Percentiles rank a stretch among this genome's conserved stretches.
These are phyloP conservation scores for Metschnikowia borealis DNA, from an alignment of 805 yeast genomes.

Conservation along the genomic window DNA sequence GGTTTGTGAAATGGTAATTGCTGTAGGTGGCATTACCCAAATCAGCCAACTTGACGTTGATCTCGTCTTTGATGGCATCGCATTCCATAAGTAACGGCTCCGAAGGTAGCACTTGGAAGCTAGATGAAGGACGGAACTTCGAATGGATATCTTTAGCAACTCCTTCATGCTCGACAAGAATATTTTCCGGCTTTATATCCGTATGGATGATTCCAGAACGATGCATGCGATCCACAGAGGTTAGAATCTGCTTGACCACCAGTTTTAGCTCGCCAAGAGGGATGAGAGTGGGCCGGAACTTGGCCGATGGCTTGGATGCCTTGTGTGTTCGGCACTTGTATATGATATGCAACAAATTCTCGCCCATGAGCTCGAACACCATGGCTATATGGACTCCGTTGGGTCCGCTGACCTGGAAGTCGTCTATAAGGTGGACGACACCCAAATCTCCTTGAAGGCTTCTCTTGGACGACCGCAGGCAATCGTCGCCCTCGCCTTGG, in stretches of 20 bases:
- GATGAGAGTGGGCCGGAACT: conserved; percentile 22
- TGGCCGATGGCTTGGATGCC: background rate
- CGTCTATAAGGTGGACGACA: conserved; percentile 76
- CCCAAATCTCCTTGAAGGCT: conserved; percentile 28
- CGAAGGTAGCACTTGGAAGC: conserved; percentile 17
- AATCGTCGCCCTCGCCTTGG: conserved; percentile 38
- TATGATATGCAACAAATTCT: conserved; percentile 80
- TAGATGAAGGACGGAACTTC: background rate
- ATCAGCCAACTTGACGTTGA: conserved; percentile 77
- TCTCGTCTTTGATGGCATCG: conserved; percentile 1
- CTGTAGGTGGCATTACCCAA: conserved; percentile 88
- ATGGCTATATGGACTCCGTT: conserved; percentile 92
- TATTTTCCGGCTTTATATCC: conserved; percentile 71
- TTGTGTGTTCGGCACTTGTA: conserved; percentile 62
- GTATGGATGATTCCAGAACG: conserved; percentile 75
- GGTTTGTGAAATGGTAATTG: conserved; percentile 77
- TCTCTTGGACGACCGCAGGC: background rate
- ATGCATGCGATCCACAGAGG: conserved; percentile 70
- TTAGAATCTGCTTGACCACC: conserved; percentile 70
- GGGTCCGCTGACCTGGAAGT: conserved; percentile 81
- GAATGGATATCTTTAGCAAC: background rate
- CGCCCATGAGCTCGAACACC: conserved; percentile 98
- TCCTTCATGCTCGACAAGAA: conserved; percentile 11
- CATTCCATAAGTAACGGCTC: conserved; percentile 8
- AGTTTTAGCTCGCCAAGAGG: conserved; percentile 75